A percentile compares a stretch with the other conserved stretches of the same genome.
phyloP scores from a whole-genome alignment of 371 early-diverging fungal genomes.

The Fennellomyces sp. region DNA sequence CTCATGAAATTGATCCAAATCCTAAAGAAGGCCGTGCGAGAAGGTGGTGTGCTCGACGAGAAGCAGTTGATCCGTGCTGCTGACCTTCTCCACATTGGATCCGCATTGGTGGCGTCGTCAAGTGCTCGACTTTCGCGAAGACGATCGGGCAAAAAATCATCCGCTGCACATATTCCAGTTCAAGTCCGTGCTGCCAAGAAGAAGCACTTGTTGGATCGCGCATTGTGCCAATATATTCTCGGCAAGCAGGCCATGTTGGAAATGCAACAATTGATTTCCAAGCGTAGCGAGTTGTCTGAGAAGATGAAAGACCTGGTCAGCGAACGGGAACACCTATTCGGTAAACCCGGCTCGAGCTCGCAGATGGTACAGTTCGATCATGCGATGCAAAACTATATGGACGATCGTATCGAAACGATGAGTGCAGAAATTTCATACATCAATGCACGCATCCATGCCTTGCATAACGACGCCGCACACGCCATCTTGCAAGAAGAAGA shows the following conservation, averaged over 20 bases:
- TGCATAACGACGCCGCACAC: conserved; percentile 70
- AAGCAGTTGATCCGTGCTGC: conserved; percentile 25
- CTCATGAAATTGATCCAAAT: conserved; percentile 49
- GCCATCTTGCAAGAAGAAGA: conserved; percentile 49
- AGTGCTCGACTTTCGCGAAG: conserved; percentile 5
- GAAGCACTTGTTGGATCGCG: conserved; percentile 65
- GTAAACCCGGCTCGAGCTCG: conserved; percentile 44
- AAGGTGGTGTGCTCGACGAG: conserved; percentile 43
- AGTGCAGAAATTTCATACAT: conserved; percentile 80
- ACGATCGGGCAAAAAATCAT: neutral
- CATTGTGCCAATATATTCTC: conserved; percentile 39
- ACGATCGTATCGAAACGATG: conserved; percentile 82
- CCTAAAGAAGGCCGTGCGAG: conserved; percentile 44
- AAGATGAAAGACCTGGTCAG: conserved; percentile 67
- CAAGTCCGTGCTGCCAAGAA: conserved; percentile 40
- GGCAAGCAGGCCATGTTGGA: conserved; percentile 50
- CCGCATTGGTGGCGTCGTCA: conserved; percentile 11
- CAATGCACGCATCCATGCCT: conserved; percentile 68
- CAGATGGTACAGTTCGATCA: conserved; percentile 40
- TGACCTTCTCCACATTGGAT: conserved; percentile 27
- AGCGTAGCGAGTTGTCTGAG: conserved; percentile 59
- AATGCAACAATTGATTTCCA: conserved; percentile 39
- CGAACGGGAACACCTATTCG: conserved; percentile 66
- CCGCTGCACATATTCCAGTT: conserved; percentile 10
- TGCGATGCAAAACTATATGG: conserved; percentile 70